phyloP scores from a whole-genome alignment of 352 stramenopile species.

The Elongisporangium anandrum region DNA sequence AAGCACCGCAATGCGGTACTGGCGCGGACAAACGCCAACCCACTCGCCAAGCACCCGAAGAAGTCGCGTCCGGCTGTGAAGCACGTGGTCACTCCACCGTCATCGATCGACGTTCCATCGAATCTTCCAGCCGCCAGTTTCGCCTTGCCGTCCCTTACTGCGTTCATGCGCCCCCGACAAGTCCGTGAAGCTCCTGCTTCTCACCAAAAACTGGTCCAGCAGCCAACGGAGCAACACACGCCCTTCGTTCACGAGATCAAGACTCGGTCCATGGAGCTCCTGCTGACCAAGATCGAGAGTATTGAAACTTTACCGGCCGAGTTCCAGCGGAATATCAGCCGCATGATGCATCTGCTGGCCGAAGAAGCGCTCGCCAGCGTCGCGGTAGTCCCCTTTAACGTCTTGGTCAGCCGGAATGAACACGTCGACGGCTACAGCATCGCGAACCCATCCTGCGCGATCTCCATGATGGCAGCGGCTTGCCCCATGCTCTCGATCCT shows the following conservation, averaged over 20 bases:
- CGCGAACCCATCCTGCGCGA: conserved; percentile 29
- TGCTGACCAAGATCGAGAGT: conserved; percentile 35
- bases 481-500: conserved; percentile 19
- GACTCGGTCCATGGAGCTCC: conserved; percentile 23
- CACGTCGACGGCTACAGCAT: conserved; percentile 24
- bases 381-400: conserved; percentile 24
- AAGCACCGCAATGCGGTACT: conserved; percentile 57
- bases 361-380: conserved; percentile 45
- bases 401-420: conserved; percentile 17
- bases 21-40: conserved; percentile 40
- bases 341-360: conserved; percentile 46
- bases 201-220: no score
- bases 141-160: no score
- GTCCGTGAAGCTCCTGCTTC: no score
- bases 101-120: no score
- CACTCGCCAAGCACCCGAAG: conserved; percentile 61
- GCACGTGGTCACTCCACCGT: no score
- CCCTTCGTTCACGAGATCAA: conserved; percentile 28
- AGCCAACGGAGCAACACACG: no score
- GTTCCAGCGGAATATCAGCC: conserved; percentile 32
- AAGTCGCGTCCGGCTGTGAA: conserved; percentile 18
- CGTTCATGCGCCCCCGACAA: no score
- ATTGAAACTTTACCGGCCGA: conserved; percentile 23
- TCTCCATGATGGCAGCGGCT: conserved; percentile 18
- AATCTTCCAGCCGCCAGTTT: no score